These are phyloP conservation scores for Blastobotrys apis DNA, from an alignment of 1,139 yeast genomes.

Conservation along the genomic window DNA sequence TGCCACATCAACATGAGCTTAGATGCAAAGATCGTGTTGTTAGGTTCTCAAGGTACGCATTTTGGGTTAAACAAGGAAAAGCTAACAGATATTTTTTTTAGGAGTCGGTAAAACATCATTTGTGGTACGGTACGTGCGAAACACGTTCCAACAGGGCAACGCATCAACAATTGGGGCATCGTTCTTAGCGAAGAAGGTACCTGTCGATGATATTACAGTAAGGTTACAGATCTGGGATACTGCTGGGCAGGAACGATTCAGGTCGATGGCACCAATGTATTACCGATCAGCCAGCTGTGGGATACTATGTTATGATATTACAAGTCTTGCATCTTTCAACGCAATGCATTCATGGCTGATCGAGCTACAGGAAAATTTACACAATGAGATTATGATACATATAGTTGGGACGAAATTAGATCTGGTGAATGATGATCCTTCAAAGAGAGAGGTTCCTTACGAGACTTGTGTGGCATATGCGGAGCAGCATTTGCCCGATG, in stretches of 20 bases:
- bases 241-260: constrained; percentile 91
- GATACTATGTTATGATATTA: constrained; percentile 82
- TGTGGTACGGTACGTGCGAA: constrained; percentile 81
- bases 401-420: constrained; percentile 86
- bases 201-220: constrained; percentile 76
- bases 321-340: constrained; percentile 88
- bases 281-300: constrained; percentile 95
- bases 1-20: constrained; percentile 32
- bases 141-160: constrained; percentile 87
- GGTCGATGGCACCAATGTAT: constrained; percentile 91
- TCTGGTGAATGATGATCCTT: constrained; percentile 41
- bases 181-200: constrained; percentile 82
- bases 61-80: constrained; percentile 4
- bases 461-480: constrained; percentile 38
- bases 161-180: constrained; percentile 96
- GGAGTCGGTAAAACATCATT: constrained; percentile 93
- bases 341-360: constrained; percentile 90
- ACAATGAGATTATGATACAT: constrained; percentile 76
- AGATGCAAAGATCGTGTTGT: constrained; percentile 38
- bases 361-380: constrained; percentile 82
- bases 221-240: constrained; percentile 95
- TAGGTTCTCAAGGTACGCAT: constrained; percentile 38
- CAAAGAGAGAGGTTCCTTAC: constrained; percentile 36
- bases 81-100: constrained; percentile 29
- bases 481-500: constrained; percentile 29